phyloP scores from a whole-genome alignment of 129 eudicot species.

The Erigeron canadensis region DNA sequence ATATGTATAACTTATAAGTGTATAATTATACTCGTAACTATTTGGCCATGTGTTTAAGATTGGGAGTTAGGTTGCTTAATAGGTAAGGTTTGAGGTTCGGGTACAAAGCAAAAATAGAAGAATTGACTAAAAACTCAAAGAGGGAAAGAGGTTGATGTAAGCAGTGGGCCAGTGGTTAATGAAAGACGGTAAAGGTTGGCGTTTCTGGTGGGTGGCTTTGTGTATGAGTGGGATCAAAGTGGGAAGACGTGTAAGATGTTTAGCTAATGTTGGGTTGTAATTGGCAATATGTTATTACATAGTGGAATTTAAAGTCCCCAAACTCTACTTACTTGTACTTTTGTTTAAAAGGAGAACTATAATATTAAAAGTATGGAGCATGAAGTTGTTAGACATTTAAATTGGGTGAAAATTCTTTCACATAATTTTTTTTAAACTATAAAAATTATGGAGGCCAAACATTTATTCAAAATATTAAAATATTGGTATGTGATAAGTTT shows the following conservation, averaged over 20 bases:
- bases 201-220: not conserved
- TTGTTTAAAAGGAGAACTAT: no score
- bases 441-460: no score
- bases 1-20: no score
- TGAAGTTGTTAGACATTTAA: no score
- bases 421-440: no score
- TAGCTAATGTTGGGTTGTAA: slow-evolving; percentile 17
- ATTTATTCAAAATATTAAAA: no score
- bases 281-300: slow-evolving; percentile 1
- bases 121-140: not conserved
- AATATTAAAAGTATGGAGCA: no score
- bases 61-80: not conserved
- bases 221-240: slow-evolving; percentile 29
- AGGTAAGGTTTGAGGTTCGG: not conserved
- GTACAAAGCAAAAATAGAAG: not conserved
- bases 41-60: no score
- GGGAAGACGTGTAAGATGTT: slow-evolving; percentile 28
- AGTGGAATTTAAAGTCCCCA: slow-evolving; percentile 20
- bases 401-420: no score
- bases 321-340: not conserved
- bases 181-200: slow-evolving; percentile 18
- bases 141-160: not conserved
- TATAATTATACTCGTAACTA: no score
- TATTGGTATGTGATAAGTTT: no score
- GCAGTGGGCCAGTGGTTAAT: not conserved